Percentiles rank a stretch among this genome's conserved stretches.
Evolutionary conservation across 441 rosid species (phyloP).

Genomic region (Geranium incanum): DNA sequence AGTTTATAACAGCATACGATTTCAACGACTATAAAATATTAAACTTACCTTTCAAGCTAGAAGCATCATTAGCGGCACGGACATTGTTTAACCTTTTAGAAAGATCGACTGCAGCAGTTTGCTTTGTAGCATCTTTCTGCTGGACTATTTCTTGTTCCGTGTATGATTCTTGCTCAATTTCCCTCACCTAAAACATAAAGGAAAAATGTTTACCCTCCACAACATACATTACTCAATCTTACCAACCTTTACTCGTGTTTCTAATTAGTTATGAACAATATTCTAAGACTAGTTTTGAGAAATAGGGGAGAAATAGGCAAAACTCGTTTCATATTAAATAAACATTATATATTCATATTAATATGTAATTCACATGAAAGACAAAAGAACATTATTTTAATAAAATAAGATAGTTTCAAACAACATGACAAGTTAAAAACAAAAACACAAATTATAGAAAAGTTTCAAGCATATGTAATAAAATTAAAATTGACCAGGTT

Average conservation of each 20-base stretch:
- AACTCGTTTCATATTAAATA: too few species aligned
- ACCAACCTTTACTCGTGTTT: background rate
- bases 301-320: too few species aligned
- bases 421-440: too few species aligned
- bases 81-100: constrained; percentile 71
- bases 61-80: constrained; percentile 49
- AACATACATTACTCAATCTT: background rate
- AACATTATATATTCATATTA: too few species aligned
- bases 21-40: background rate
- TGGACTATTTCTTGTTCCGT: constrained; percentile 39
- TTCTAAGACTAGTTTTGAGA: too few species aligned
- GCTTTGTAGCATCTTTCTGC: constrained; percentile 45
- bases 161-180: constrained; percentile 64
- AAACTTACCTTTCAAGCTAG: constrained; percentile 58
- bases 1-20: background rate
- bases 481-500: too few species aligned
- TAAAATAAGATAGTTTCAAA: too few species aligned
- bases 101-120: constrained; percentile 69
- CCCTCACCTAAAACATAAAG: constrained; percentile 48
- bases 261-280: background rate
- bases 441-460: too few species aligned
- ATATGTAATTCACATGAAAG: too few species aligned
- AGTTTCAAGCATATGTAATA: too few species aligned
- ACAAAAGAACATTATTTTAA: too few species aligned
- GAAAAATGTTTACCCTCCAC: constrained; percentile 4